Evolutionary conservation across 768 basidiomycete genomes (phyloP).

Genomic region (Pleurotus eryngii): DNA sequence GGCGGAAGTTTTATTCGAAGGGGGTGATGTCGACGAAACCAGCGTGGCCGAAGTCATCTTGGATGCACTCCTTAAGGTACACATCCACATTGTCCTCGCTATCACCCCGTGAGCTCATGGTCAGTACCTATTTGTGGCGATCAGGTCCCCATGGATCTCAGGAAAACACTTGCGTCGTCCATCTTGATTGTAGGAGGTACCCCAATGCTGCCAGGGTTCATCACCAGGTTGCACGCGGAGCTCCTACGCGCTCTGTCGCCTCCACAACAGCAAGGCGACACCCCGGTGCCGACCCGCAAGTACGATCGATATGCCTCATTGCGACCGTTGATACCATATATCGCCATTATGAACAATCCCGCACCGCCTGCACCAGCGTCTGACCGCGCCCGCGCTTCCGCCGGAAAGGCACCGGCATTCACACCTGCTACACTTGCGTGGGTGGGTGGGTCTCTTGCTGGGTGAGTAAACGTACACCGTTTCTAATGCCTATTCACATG

Average conservation of each 20-base stretch:
- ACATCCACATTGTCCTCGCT: slow-evolving; percentile 8
- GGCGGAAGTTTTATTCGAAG: slow-evolving; percentile 87
- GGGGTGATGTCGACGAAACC: slow-evolving; percentile 83
- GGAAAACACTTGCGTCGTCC: slow-evolving; percentile 77
- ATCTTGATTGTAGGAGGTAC: slow-evolving; percentile 89
- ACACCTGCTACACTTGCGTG: slow-evolving; percentile 77
- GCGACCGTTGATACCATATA: slow-evolving; percentile 64
- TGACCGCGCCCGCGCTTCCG: slow-evolving; percentile 53
- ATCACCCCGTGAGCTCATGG: not conserved
- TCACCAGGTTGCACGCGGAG: slow-evolving; percentile 81
- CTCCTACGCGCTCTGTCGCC: slow-evolving; percentile 60
- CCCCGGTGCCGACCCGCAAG: slow-evolving; percentile 34
- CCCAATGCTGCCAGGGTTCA: slow-evolving; percentile 89
- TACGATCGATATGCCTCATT: slow-evolving; percentile 78
- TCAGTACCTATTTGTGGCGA: not conserved
- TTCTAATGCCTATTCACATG: not conserved
- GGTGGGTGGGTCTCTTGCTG: slow-evolving; percentile 93
- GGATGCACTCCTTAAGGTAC: slow-evolving; percentile 75
- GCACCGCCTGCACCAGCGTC: slow-evolving; percentile 50
- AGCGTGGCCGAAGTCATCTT: slow-evolving; percentile 82
- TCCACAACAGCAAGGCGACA: slow-evolving; percentile 18
- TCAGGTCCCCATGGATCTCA: slow-evolving; percentile 87
- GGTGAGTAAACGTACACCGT: slow-evolving; percentile 45
- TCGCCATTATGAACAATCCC: slow-evolving; percentile 87
- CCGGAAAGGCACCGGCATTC: slow-evolving; percentile 88